Evolutionary conservation across 192 early-diverging fungal species (phyloP).

Genomic region (Linnemannia zychae): DNA sequence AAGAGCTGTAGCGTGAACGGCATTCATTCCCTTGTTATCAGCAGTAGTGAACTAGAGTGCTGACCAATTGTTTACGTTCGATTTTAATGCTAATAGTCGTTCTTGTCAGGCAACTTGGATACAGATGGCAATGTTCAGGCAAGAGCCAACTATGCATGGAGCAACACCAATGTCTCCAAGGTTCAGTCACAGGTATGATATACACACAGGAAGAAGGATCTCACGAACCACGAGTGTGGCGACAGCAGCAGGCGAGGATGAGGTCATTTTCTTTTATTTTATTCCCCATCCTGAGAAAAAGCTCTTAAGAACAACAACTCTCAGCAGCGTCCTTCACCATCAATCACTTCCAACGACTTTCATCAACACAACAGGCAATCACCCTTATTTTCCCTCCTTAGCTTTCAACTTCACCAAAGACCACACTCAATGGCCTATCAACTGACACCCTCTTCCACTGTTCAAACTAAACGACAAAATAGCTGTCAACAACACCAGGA

Average conservation of each 20-base stretch:
- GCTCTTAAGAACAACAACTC: too few species aligned
- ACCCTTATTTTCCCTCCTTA: background rate
- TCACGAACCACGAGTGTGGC: background rate
- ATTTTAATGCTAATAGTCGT: conserved; percentile 63
- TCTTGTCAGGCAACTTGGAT: conserved; percentile 96
- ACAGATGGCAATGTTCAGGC: conserved; percentile 91
- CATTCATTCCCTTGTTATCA: too few species aligned
- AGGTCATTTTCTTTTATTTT: conserved; percentile 11
- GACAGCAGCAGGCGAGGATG: background rate
- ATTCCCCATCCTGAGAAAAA: background rate
- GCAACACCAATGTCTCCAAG: conserved; percentile 73
- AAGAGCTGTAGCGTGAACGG: too few species aligned
- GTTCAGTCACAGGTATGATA: conserved; percentile 66
- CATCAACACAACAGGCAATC: too few species aligned
- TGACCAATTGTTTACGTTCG: background rate
- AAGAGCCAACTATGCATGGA: conserved; percentile 87
- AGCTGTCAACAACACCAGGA: conserved; percentile 77
- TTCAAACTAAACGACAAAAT: background rate
- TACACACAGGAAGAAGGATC: background rate
- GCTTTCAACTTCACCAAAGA: background rate
- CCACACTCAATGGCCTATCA: background rate
- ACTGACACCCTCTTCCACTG: too few species aligned
- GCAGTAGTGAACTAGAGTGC: background rate
- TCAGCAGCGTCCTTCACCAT: too few species aligned
- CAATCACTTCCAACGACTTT: too few species aligned